Conservation (phyloP, 441 rosid genomes). For the Pelargonium cotyledonis region DNA sequence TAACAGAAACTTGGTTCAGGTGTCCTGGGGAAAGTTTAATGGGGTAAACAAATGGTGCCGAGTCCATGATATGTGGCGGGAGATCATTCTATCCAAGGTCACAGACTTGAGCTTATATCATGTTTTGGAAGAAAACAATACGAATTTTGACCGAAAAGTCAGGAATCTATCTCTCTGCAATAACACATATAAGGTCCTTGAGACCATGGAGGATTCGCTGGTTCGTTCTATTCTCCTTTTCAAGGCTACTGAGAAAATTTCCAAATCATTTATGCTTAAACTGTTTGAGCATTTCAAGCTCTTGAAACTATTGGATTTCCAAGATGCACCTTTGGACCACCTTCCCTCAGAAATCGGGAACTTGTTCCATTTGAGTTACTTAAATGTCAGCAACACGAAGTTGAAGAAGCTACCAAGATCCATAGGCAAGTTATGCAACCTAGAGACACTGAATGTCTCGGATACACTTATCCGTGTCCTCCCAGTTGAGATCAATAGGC, state of each 20-base stretch:
- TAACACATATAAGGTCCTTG: not conserved
- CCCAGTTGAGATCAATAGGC: slow-evolving; percentile 11
- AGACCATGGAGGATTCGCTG: not conserved
- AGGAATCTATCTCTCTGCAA: slow-evolving; percentile 8
- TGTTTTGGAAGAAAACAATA: not conserved
- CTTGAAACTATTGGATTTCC: slow-evolving; percentile 12
- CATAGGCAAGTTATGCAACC: slow-evolving; percentile 12
- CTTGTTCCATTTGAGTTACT: slow-evolving; percentile 15
- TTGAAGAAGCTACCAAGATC: slow-evolving; percentile 17
- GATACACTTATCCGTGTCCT: slow-evolving; percentile 3
- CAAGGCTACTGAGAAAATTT: slow-evolving; percentile 1
- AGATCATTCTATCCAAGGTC: slow-evolving; percentile 5
- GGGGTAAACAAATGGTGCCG: slow-evolving; percentile 12
- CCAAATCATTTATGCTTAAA: not conserved
- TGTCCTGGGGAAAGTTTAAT: not conserved
- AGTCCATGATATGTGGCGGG: slow-evolving; percentile 14
- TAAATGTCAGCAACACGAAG: slow-evolving; percentile 13
- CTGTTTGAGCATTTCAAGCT: slow-evolving; percentile 10
- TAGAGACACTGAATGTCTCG: slow-evolving; percentile 14
- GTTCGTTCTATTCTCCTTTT: slow-evolving; percentile 4
- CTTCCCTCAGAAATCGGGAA: slow-evolving; percentile 18
- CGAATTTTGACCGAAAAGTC: not conserved
- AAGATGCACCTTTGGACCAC: slow-evolving; percentile 3
- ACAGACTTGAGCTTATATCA: slow-evolving; percentile 2
- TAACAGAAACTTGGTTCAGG: slow-evolving; percentile 18